Evolutionary conservation across 2,329 filamentous ascomycete genomes (phyloP).

Genomic region (Coccinonectria pachysandricola): DNA sequence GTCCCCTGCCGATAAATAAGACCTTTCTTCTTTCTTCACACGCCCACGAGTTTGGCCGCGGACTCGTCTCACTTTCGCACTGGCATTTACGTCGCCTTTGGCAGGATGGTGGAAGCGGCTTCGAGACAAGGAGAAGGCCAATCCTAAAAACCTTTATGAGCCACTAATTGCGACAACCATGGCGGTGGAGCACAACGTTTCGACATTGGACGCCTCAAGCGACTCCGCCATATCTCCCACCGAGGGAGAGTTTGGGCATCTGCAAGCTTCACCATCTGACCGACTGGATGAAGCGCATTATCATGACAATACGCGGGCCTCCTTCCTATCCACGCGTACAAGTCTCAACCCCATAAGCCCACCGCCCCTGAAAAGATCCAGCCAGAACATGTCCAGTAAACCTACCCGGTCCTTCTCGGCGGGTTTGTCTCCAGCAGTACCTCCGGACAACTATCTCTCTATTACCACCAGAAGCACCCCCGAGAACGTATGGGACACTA

Average conservation of each 20-base stretch:
- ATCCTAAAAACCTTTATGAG: slow-evolving; percentile 17
- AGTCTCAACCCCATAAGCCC: slow-evolving; percentile 18
- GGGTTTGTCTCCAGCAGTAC: slow-evolving; percentile 3
- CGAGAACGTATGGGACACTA: slow-evolving; percentile 9
- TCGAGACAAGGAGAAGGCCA: slow-evolving; percentile 14
- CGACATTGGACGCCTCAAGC: slow-evolving; percentile 5
- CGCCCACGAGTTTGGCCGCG: neutral
- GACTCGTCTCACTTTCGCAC: neutral
- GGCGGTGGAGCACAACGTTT: slow-evolving; percentile 3
- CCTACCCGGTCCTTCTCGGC: neutral
- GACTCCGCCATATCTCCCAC: slow-evolving; percentile 7
- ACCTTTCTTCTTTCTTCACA: slow-evolving; percentile 2
- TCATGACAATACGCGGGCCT: neutral
- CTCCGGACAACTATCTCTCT: slow-evolving; percentile 2
- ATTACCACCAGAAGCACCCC: slow-evolving; percentile 2
- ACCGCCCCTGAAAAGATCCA: slow-evolving; percentile 16
- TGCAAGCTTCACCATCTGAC: neutral
- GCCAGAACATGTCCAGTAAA: neutral
- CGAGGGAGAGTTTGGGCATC: neutral
- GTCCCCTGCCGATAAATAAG: no score
- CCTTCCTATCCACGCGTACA: slow-evolving; percentile 5
- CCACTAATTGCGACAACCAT: slow-evolving; percentile 9
- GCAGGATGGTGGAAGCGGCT: slow-evolving; percentile 17
- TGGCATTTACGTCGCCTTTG: slow-evolving; percentile 1
- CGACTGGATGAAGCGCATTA: no score